phyloP scores from a whole-genome alignment of 2,329 filamentous ascomycete species.

The Clarireedia hainanense region DNA sequence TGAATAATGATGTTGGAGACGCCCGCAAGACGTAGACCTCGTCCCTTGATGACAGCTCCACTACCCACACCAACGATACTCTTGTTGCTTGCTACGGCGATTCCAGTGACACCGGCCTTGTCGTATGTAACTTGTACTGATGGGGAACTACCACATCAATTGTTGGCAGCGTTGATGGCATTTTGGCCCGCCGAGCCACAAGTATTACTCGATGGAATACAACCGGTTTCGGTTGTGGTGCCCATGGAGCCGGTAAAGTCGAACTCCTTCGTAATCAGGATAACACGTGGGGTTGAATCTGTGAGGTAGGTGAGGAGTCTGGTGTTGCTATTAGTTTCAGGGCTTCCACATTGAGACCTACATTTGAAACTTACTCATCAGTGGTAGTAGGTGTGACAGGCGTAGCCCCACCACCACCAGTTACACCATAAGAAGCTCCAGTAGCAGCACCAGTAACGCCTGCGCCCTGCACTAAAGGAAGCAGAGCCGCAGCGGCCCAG shows the following conservation, averaged over 20 bases:
- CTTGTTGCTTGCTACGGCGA: slow-evolving; percentile 24
- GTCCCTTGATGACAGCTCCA: slow-evolving; percentile 19
- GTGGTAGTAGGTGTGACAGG: slow-evolving; percentile 30
- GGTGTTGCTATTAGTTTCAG: slow-evolving; percentile 34
- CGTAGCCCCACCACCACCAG: slow-evolving; percentile 48
- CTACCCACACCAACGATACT: slow-evolving; percentile 21
- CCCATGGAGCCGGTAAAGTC: slow-evolving; percentile 14
- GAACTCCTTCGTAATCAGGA: slow-evolving; percentile 45
- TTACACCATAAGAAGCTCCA: slow-evolving; percentile 24
- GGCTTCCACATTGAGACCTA: background rate
- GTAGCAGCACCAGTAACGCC: slow-evolving; percentile 1
- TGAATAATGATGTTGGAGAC: slow-evolving; percentile 23
- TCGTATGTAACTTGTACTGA: slow-evolving; percentile 9
- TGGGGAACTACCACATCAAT: slow-evolving; percentile 7
- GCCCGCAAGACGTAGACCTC: slow-evolving; percentile 20
- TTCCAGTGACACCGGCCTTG: slow-evolving; percentile 16
- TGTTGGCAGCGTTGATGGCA: slow-evolving; percentile 10
- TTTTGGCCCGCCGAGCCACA: slow-evolving; percentile 10
- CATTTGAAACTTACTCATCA: background rate
- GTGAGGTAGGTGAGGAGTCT: slow-evolving; percentile 46
- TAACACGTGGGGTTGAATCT: slow-evolving; percentile 44
- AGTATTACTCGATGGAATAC: slow-evolving; percentile 9
- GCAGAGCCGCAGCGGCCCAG: background rate
- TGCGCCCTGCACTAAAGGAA: slow-evolving; percentile 1
- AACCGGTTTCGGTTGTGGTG: slow-evolving; percentile 7